Conservation (phyloP, 1,284 basidiomycete species). For the Apiotrichum gracile region DNA sequence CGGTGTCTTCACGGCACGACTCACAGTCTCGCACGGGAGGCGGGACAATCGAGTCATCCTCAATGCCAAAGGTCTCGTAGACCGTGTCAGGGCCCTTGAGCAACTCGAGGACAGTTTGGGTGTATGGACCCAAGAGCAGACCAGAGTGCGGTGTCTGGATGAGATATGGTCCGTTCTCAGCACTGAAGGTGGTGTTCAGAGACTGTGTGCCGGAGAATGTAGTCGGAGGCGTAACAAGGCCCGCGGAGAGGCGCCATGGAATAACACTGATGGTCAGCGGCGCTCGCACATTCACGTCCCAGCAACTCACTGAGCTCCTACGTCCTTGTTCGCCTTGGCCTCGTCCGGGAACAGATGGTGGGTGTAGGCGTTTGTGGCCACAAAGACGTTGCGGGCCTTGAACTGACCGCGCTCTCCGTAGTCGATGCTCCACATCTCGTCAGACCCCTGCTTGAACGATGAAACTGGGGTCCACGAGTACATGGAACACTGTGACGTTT, state of each 20-base stretch:
- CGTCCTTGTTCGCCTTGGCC: background rate
- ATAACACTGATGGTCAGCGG: slow-evolving; percentile 3
- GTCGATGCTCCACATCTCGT: slow-evolving; percentile 16
- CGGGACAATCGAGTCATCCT: slow-evolving; percentile 10
- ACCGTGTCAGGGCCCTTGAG: background rate
- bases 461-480: slow-evolving; percentile 12
- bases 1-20: background rate
- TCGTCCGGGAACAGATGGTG: slow-evolving; percentile 23
- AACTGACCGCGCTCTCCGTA: slow-evolving; percentile 21
- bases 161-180: slow-evolving; percentile 26
- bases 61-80: background rate
- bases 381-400: slow-evolving; percentile 23
- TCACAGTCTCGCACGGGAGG: background rate
- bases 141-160: slow-evolving; percentile 24
- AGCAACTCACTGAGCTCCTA: background rate
- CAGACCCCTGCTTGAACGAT: background rate
- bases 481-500: background rate
- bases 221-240: slow-evolving; percentile 21
- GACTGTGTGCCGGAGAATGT: slow-evolving; percentile 15
- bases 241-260: slow-evolving; percentile 21
- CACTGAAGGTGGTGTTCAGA: slow-evolving; percentile 15
- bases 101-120: background rate
- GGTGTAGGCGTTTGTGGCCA: slow-evolving; percentile 39
- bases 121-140: slow-evolving; percentile 21
- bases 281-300: background rate